phyloP scores from a whole-genome alignment of 2,329 filamentous ascomycete genomes.

The Fusarium sp. region DNA sequence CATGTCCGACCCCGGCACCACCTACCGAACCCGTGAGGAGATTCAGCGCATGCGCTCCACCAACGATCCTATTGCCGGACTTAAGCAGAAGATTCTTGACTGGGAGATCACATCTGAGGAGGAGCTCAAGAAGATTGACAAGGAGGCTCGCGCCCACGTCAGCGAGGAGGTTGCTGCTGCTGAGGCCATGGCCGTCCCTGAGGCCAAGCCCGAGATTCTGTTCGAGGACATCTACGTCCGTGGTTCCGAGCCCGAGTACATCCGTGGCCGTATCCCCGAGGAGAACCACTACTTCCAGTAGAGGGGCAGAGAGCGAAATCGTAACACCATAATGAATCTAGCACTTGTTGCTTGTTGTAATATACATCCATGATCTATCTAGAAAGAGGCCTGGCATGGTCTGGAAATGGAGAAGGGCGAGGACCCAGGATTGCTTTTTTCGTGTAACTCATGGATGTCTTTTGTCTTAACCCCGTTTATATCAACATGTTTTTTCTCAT shows the following conservation, averaged over 20 bases:
- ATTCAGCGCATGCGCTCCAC: conserved; percentile 99
- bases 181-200: conserved; percentile 87
- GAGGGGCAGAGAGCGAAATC: conserved; percentile 27
- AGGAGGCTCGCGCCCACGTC: conserved; percentile 87
- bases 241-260: conserved; percentile 48
- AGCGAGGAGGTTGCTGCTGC: conserved; percentile 91
- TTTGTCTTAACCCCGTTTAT: conserved; percentile 18
- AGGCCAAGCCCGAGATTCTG: conserved; percentile 83
- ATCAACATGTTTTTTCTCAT: background rate
- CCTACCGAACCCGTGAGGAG: conserved; percentile 98
- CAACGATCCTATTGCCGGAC: conserved; percentile 96
- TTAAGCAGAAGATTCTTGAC: conserved; percentile 98
- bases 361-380: conserved; percentile 52
- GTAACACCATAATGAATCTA: conserved; percentile 52
- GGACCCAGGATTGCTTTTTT: conserved; percentile 41
- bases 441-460: conserved; percentile 45
- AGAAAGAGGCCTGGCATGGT: conserved; percentile 45
- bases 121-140: conserved; percentile 96
- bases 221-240: conserved; percentile 71
- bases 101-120: conserved; percentile 94
- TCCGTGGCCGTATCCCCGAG: conserved; percentile 47
- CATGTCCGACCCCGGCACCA: conserved; percentile 99
- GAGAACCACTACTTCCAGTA: conserved; percentile 46
- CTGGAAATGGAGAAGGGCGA: conserved; percentile 45
- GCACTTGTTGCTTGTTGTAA: conserved; percentile 51